Base-by-base conservation (phyloP, 2,329 filamentous ascomycete species). In the Monilinia aucupariae region DNA sequence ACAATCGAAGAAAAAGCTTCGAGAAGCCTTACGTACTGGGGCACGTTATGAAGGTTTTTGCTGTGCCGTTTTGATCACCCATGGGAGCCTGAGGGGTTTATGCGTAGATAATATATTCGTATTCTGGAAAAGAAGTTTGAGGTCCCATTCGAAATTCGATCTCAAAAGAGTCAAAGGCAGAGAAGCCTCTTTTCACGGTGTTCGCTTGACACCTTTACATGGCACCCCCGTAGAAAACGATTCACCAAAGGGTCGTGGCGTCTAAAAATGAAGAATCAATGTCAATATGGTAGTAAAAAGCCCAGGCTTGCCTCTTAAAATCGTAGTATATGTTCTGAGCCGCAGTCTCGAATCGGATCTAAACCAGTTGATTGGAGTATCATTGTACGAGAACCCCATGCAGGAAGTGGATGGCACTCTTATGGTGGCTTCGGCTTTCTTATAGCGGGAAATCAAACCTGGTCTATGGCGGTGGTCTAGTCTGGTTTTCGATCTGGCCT, bases 261-360 rank as follows among this genome's bases (percentile, higher is more conserved):
- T 47, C 54, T 58, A 58, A 47, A 58, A 47, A 32, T 45, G 27
- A 34, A 30, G 48, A 27, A 58, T 58, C 41, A 25, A 58, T 56
- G 7, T 5, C 47, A 7, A 7, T 50, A 30, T 12, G 17, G 27
- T 50, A n/a, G 39, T 45, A 43, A 58, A 47, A 56, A 25, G 41
- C 54, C 62, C 49, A 45, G 58, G 41, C 22, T 10, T 34, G 58
- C 41, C 53, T 30, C n/a, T 55, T 45, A 32, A 4, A n/a, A 55
- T 45, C 39, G 54, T 55, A 62, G 52, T 48, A 37, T 41, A 68
- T 72, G 70, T 61, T 68, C 63, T 64, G 68, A 71, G 69, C 71
- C 69, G 69, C 68, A 65, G 63, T 43, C 37, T 67, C 68, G 62
- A 71, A 70, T 70, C 67, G 69, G 67, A 68, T 66, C 61, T 62